Conservation (phyloP, 345 rosid genomes). For the Lumnitzera littorea region DNA sequence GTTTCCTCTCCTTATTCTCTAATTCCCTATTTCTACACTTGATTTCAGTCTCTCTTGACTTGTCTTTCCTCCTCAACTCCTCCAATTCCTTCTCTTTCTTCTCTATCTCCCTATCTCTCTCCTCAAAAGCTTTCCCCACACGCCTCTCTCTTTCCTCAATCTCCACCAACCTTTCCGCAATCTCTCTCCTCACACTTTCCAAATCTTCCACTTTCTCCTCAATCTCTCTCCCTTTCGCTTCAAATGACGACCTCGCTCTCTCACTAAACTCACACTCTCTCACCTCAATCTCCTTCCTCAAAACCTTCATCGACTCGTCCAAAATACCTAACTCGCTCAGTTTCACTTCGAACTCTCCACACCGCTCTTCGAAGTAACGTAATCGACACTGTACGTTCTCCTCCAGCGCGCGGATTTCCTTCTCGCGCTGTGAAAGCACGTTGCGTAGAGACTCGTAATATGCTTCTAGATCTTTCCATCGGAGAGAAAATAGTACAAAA, state of each 20-base stretch:
- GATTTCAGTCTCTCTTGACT: not conserved
- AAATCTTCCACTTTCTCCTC: conserved; percentile 7
- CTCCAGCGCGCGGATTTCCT: conserved; percentile 19
- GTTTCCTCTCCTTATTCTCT: conserved; percentile 5
- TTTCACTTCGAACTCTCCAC: conserved; percentile 11
- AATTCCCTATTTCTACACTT: not conserved
- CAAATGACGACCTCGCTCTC: conserved; percentile 1
- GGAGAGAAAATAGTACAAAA: conserved; percentile 26
- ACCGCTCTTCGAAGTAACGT: conserved; percentile 6
- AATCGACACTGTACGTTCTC: conserved; percentile 1
- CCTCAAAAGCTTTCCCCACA: conserved; percentile 5
- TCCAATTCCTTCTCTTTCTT: not conserved
- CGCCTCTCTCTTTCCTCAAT: conserved; percentile 12
- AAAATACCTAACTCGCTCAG: conserved; percentile 7
- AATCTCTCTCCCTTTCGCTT: conserved; percentile 7
- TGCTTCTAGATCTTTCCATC: conserved; percentile 39
- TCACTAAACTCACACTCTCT: conserved; percentile 19
- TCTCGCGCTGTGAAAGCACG: conserved; percentile 18
- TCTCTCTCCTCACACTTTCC: not conserved
- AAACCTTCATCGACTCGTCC: conserved; percentile 4
- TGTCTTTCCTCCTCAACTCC: not conserved
- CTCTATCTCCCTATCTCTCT: conserved; percentile 5
- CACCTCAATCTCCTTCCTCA: conserved; percentile 15
- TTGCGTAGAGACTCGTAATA: conserved; percentile 18
- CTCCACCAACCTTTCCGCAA: conserved; percentile 1